Base-by-base conservation (phyloP, 1,284 basidiomycete species). In the Trametes polyzona region DNA sequence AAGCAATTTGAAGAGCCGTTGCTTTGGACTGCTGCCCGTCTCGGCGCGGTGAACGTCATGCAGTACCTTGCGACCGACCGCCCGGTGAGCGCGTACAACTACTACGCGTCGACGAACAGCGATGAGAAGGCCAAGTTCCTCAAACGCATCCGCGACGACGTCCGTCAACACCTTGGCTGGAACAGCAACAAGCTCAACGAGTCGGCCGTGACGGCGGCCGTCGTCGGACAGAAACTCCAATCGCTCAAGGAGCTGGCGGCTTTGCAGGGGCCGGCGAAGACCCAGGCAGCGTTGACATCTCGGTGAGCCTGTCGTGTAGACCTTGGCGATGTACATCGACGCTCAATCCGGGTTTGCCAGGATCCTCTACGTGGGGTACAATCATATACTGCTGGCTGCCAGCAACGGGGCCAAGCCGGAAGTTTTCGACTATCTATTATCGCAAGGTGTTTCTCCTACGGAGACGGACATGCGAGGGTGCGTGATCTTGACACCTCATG, bases 91-190 rank as follows among this genome's bases (percentile, higher is more conserved):
- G 76, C 76, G 4, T 77, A 74, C 24, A 68, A 72, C 24, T 75
- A 76, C 64, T 84, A 82, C 56, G 75, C 77, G 0, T 69, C 76
- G 7, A 74, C 72, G 10, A 72, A 76, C 52, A 74, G 71, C 43
- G 77, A 76, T 57, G 72, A 76, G 12, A 67, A 60, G 10, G 80
- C 80, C 3, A 69, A 72, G 42, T 65, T 70, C 24, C 44, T 83
- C 27, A 69, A 74, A 12, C 67, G 72, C 17, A 67, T 72, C 3
- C 61, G 64, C 1, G 70, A 79, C 51, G 66, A 74, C 11, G 67
- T 85, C 11, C 78, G 78, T 0, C 65, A 63, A 21, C 76, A 77
- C 71, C 70, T 85, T 14, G 84, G 84, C 4, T 83, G 83, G 79
- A 63, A 62, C 2, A 66, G 73, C 47, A 75, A 74, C 44, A 57